Evolutionary conservation across 768 basidiomycete genomes (phyloP).

Genomic region (Dentipellis sp.): DNA sequence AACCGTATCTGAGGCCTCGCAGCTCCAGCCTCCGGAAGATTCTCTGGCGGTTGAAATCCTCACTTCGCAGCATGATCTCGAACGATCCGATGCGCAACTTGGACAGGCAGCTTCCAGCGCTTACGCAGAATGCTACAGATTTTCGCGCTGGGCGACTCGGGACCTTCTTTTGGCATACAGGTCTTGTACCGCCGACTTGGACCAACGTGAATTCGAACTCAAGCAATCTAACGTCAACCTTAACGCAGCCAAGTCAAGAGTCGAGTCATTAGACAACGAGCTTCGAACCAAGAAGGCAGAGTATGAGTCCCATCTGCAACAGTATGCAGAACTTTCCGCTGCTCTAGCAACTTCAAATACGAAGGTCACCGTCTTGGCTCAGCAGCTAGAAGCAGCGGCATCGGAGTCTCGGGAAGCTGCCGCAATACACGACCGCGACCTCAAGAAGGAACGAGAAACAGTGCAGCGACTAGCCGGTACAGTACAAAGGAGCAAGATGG

Average conservation of each 20-base stretch:
- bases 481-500: conserved; percentile 46
- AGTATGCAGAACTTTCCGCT: conserved; percentile 16
- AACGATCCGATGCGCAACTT: neutral
- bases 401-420: conserved; percentile 23
- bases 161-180: conserved; percentile 10
- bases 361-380: conserved; percentile 18
- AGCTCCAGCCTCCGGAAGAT: conserved; percentile 1
- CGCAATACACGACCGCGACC: conserved; percentile 19
- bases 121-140: neutral
- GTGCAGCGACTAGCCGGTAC: conserved; percentile 39
- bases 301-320: conserved; percentile 11
- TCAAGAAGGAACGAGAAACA: conserved; percentile 25
- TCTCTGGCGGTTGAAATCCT: neutral
- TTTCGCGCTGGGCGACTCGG: neutral
- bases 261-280: conserved; percentile 32
- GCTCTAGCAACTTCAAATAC: conserved; percentile 13
- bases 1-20: neutral
- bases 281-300: conserved; percentile 24
- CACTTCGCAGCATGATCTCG: neutral
- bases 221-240: conserved; percentile 27
- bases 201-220: conserved; percentile 7
- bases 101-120: too few species aligned
- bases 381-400: conserved; percentile 19
- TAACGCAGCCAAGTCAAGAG: conserved; percentile 28
- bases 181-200: conserved; percentile 11